These are phyloP conservation scores for Avena sativa DNA, from an alignment of 176 grass and related monocot genomes.

Conservation along the genomic window DNA sequence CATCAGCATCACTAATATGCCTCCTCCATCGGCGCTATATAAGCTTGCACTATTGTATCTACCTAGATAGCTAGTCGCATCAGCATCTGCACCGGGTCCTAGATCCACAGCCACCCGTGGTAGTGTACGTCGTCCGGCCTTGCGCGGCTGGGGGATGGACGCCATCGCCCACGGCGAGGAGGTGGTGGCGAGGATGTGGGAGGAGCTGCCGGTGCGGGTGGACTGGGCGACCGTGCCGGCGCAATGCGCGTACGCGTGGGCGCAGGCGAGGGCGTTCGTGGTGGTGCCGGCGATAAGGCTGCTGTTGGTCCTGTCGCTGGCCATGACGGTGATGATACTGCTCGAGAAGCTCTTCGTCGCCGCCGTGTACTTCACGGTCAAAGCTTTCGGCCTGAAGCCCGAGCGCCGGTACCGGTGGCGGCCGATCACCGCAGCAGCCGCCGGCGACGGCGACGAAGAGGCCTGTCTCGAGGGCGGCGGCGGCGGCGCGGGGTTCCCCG, in stretches of 20 bases:
- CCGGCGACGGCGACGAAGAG: constrained; percentile 9
- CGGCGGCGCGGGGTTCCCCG: constrained; percentile 43
- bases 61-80: constrained; percentile 4
- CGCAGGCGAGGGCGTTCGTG: constrained; percentile 40
- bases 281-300: constrained; percentile 54
- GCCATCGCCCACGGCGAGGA: not conserved
- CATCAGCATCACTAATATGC: not conserved
- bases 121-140: not conserved
- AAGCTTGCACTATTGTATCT: not conserved
- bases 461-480: not conserved
- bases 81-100: not conserved
- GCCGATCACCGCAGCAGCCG: constrained; percentile 27
- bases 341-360: constrained; percentile 72
- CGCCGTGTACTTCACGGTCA: constrained; percentile 41
- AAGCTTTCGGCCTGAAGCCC: constrained; percentile 48
- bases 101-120: constrained; percentile 14
- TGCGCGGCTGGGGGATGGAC: not conserved
- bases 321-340: constrained; percentile 75
- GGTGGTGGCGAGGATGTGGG: constrained; percentile 43
- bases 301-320: constrained; percentile 49
- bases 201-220: constrained; percentile 42
- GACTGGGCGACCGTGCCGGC: constrained; percentile 45
- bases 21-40: constrained; percentile 34
- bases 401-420: constrained; percentile 69
- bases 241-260: constrained; percentile 46